Evolutionary conservation across 2,329 filamentous ascomycete species (phyloP), one percentile per base, ranked within the genome.

Genomic region (Sporothrix protearum): DNA sequence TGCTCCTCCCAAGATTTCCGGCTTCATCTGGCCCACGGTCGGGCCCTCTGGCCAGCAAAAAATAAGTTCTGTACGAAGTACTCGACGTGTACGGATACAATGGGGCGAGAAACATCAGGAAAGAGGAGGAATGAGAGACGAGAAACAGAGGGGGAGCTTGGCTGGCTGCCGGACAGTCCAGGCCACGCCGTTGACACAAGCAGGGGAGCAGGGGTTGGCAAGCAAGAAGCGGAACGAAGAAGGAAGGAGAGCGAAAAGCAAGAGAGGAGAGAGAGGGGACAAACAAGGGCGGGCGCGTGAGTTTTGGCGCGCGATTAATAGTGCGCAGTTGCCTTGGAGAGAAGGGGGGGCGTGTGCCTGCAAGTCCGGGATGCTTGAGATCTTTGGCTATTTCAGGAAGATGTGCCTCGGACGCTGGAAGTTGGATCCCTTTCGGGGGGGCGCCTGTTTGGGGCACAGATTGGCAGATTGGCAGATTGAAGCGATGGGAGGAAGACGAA

Each of bases 231-330:
- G 67, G 51, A 55, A 51, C 51, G 30, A 8, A 45, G 33, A 47
- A n/a, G 19, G 22, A 30, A 57, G 22, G 45, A 25, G 39, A 45
- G 39, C 19, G 10, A 63, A 28, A 19, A 30, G 19, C 14, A 19
- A 4, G n/a, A 70, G 33, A 39, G 30, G n/a, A 39, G 45, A 63
- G 19, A n/a, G n/a, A n/a, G n/a, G 57, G 45, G 59, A 61, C n/a
- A 30, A n/a, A n/a, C 19, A 36, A 33, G 47, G 63, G 51, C 55
- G 69, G 73, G 73, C 73, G 73, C 73, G 73, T 74, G 73, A 67
- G 42, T 19, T 73, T 74, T 74, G 73, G 72, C 73, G 73, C 73
- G 73, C 73, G 73, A 74, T 74, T 74, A 74, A 67, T 70, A 70
- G 67, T 69, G 73, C 73, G 71, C 69, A 69, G 71, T 64, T 69